Percentiles rank a stretch among this genome's conserved stretches.
Conservation (phyloP, 257 asterid species). For the Handroanthus guayacan region DNA sequence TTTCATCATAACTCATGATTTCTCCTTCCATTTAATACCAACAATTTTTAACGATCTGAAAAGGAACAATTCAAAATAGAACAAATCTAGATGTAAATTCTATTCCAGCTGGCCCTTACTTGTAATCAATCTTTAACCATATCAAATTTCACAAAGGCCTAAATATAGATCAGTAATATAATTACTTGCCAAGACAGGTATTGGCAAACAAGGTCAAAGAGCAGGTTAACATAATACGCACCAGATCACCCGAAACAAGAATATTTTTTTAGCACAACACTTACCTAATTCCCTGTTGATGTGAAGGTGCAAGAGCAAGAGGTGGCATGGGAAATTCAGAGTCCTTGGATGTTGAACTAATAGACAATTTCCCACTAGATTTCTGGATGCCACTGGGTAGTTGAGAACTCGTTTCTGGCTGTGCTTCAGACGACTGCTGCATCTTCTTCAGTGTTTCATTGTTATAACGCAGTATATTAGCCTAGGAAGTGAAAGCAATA, state of each 20-base stretch:
- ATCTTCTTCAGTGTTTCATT: conserved; percentile 66
- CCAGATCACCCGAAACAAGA: neutral
- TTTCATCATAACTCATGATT: neutral
- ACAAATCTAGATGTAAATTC: neutral
- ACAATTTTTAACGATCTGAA: neutral
- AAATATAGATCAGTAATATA: conserved; percentile 5
- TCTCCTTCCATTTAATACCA: neutral
- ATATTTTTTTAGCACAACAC: conserved; percentile 28
- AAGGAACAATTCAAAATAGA: neutral
- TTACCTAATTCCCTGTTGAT: conserved; percentile 71
- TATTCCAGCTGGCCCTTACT: neutral
- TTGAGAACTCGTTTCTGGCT: conserved; percentile 48
- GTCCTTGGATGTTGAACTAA: conserved; percentile 60
- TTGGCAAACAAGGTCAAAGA: neutral
- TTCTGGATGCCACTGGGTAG: conserved; percentile 48
- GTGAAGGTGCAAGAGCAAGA: conserved; percentile 81
- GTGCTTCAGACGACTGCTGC: conserved; percentile 52
- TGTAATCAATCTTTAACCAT: conserved; percentile 18
- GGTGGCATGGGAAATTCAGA: conserved; percentile 97
- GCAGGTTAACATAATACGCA: neutral
- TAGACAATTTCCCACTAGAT: conserved; percentile 45
- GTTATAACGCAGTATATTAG: conserved; percentile 75
- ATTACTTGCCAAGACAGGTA: conserved; percentile 7
- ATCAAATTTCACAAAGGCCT: neutral
- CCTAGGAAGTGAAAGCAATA: conserved; percentile 52